Base-by-base conservation (phyloP, 2,329 filamentous ascomycete species). In the Colletotrichum nymphaeae region DNA sequence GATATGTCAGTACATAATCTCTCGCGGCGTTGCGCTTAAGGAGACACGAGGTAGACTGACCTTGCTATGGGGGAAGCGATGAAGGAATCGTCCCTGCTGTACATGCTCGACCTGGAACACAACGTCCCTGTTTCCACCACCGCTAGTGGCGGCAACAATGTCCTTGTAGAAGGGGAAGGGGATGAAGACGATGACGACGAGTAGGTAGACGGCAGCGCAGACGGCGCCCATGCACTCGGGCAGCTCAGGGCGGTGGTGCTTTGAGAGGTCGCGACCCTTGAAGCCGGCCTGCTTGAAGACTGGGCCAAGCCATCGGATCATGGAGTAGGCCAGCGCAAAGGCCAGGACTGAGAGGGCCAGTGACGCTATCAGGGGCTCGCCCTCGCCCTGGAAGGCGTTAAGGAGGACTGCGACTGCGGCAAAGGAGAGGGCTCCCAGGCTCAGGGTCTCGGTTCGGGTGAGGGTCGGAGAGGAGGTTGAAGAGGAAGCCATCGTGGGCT, bases 151-250 rank as follows among this genome's bases (percentile, higher is more conserved):
- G 19, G 95, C 94, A 30, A 98, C 95, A 76, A 99, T 97, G 81
- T 98, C 96, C 84, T 98, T 97, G 87, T 98, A 98, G 83, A 99
- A 98, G 1, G 95, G 94, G 83, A 98, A 98, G 0, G 97, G 97
- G 72, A 98, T 95, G 82, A 99, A 99, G 75, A 95, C 86, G 77
- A 98, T 97, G 76, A 98, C 89, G 63, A 92, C 90, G 76, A 99
- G 88, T 56, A 99, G 88, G 84, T 98, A 98, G 30, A 98, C 95
- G 76, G 97, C 91, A 9, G 96, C 97, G 80, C 94, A 97, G 30
- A 99, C 90, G 71, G 95, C 94, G 35, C 97, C 97, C 95, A 99
- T 98, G 77, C 94, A 96, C 84, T 99, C 97, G 26, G 97, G 97
- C 78, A 98, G 93, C 83, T 97, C 94, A 73, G 88, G 88, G 76